These are phyloP conservation scores for Scenedesmus sp. DNA, from an alignment of 163 green algal species.

Conservation along the genomic window DNA sequence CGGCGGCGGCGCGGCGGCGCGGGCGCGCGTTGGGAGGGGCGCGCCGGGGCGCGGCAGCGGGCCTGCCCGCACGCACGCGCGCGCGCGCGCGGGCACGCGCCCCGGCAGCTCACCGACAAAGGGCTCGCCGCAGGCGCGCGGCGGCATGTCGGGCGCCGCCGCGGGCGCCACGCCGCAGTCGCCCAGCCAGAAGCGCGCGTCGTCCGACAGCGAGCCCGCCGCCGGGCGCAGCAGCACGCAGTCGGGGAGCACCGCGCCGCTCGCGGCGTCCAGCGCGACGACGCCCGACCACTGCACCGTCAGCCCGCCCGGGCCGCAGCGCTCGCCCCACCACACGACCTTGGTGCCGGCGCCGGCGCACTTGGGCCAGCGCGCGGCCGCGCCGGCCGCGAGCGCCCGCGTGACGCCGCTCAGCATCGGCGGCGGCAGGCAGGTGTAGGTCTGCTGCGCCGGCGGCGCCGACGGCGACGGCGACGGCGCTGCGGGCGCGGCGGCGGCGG, in stretches of 20 bases:
- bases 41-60: too few species aligned
- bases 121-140: constrained; percentile 1
- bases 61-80: not conserved
- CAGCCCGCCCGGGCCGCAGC: not conserved
- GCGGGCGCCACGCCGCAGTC: not conserved
- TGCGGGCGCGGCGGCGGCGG: too few species aligned
- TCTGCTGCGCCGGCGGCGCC: not conserved
- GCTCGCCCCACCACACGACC: constrained; percentile 32
- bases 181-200: constrained; percentile 16
- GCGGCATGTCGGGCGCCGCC: not conserved
- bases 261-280: not conserved
- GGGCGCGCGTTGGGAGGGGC: not conserved
- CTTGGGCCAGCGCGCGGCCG: not conserved
- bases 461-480: too few species aligned
- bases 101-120: constrained; percentile 8
- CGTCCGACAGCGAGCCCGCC: not conserved
- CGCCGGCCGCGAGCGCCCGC: not conserved
- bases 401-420: constrained; percentile 6
- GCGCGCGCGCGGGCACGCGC: not conserved
- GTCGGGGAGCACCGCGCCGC: not conserved
- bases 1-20: not conserved
- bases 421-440: not conserved
- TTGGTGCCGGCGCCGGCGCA: not conserved
- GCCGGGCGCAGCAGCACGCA: constrained; percentile 15
- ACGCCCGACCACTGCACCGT: constrained; percentile 22